Conservation (phyloP, 1,284 basidiomycete genomes). For the Sanguinoderma infundibulare region DNA sequence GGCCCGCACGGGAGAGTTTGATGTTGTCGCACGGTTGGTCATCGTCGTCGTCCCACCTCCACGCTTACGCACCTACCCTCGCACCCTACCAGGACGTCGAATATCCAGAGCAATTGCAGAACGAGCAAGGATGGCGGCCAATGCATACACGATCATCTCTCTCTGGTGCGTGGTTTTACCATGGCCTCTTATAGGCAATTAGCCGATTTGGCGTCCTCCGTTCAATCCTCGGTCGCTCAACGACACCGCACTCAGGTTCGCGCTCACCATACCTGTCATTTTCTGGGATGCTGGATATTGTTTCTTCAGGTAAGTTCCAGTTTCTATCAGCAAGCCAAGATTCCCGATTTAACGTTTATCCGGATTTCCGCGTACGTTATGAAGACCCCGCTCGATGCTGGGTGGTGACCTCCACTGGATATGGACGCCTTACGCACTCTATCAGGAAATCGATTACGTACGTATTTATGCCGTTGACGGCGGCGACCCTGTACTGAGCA, state of each 20-base stretch:
- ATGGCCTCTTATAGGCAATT: background rate
- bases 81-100: constrained; percentile 21
- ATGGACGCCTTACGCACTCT: constrained; percentile 82
- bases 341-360: background rate
- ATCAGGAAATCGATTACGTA: constrained; percentile 74
- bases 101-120: constrained; percentile 9
- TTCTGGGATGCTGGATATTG: constrained; percentile 77
- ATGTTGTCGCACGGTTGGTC: constrained; percentile 24
- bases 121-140: constrained; percentile 29
- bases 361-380: background rate
- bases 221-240: background rate
- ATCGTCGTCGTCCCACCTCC: constrained; percentile 14
- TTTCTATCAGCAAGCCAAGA: background rate
- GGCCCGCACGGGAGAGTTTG: constrained; percentile 4
- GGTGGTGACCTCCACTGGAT: constrained; percentile 90
- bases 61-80: constrained; percentile 15
- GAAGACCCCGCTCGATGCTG: constrained; percentile 63
- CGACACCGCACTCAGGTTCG: constrained; percentile 42
- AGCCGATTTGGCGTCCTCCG: background rate
- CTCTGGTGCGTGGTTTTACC: constrained; percentile 30
- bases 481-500: background rate
- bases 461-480: constrained; percentile 21
- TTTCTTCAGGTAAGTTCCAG: constrained; percentile 60
- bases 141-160: constrained; percentile 31
- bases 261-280: constrained; percentile 62